Conservation (phyloP, 306 rosid species). For the Castanea mollissima region DNA sequence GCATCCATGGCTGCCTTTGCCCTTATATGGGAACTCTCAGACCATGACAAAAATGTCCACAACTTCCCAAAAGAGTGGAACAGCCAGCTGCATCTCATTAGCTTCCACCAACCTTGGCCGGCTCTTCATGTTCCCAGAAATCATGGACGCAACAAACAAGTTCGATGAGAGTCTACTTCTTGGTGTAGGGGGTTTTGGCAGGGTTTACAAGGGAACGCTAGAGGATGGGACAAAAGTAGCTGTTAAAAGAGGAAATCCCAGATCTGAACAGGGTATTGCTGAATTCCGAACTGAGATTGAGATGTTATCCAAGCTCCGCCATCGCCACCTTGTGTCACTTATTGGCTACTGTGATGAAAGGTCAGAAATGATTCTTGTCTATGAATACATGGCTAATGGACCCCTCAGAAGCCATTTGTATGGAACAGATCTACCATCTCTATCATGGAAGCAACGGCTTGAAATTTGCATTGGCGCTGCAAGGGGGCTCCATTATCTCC, state of each 20-base stretch:
- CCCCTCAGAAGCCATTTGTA: conserved; percentile 94
- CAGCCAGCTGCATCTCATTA: conserved; percentile 86
- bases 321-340: conserved; percentile 94
- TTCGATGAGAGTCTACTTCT: conserved; percentile 81
- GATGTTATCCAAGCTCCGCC: conserved; percentile 96
- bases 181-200: conserved; percentile 95
- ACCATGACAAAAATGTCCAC: conserved; percentile 87
- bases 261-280: conserved; percentile 93
- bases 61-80: conserved; percentile 79
- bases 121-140: conserved; percentile 78
- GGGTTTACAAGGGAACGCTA: conserved; percentile 85
- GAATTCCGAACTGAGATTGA: conserved; percentile 96
- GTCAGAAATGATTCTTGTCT: conserved; percentile 94
- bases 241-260: conserved; percentile 87
- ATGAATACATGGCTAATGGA: conserved; percentile 98
- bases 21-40: conserved; percentile 81
- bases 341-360: conserved; percentile 95
- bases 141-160: conserved; percentile 81
- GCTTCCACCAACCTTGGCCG: conserved; percentile 77
- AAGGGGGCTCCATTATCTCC: conserved; percentile 95
- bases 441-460: conserved; percentile 90
- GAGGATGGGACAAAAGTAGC: conserved; percentile 88
- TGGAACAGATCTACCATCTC: conserved; percentile 76
- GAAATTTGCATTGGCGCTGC: conserved; percentile 98
- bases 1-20: conserved; percentile 78